These are phyloP conservation scores for Arthrobotrys entomopaga DNA, from an alignment of 2,329 filamentous ascomycete species.

Conservation along the genomic window DNA sequence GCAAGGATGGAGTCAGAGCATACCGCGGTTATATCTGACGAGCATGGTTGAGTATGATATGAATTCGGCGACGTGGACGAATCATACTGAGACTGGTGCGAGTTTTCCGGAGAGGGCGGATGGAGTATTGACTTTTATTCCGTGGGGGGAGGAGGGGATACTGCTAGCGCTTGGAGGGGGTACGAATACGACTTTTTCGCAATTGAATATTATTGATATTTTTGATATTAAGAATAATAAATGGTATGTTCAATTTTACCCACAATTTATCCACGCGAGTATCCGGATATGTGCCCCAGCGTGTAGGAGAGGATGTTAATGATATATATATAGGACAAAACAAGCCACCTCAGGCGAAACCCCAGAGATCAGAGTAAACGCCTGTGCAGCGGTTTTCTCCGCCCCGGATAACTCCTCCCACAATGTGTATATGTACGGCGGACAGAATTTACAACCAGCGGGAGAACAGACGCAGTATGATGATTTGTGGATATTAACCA, in stretches of 20 bases:
- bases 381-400: slow-evolving; percentile 77
- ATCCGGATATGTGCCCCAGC: too few relatives aligned
- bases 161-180: slow-evolving; percentile 82
- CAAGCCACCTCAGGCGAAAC: slow-evolving; percentile 73
- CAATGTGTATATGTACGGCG: slow-evolving; percentile 81
- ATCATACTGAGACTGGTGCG: slow-evolving; percentile 75
- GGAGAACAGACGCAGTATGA: slow-evolving; percentile 71
- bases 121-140: slow-evolving; percentile 77
- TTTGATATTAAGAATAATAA: slow-evolving; percentile 76
- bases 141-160: slow-evolving; percentile 79
- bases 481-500: slow-evolving; percentile 81
- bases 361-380: slow-evolving; percentile 72
- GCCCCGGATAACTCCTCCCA: slow-evolving; percentile 79
- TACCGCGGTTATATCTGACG: slow-evolving; percentile 75
- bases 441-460: slow-evolving; percentile 75
- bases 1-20: slow-evolving; percentile 74
- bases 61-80: slow-evolving; percentile 73
- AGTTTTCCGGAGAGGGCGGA: slow-evolving; percentile 80
- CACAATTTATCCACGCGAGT: background rate
- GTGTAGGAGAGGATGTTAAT: background rate
- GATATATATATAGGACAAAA: slow-evolving; percentile 59
- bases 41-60: slow-evolving; percentile 79
- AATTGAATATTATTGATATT: slow-evolving; percentile 80
- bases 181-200: slow-evolving; percentile 72
- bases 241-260: slow-evolving; percentile 67